Base-by-base conservation (phyloP, 2,329 filamentous ascomycete species). In the Penicillium thymicola region DNA sequence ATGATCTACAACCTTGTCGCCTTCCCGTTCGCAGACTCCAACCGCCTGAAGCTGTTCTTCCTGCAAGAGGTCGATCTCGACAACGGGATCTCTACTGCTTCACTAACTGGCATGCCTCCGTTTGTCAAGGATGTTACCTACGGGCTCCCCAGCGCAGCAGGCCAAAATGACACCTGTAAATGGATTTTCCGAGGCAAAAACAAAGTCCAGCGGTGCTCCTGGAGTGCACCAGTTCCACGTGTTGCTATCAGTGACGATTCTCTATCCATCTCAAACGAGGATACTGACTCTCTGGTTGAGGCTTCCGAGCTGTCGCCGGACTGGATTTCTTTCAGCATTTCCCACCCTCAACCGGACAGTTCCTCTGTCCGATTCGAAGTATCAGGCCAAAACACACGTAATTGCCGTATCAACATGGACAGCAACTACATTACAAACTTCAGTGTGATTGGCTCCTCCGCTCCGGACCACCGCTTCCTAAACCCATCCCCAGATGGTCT, bases 11-110 rank as follows among this genome's bases (percentile, higher is more conserved):
- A 95, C 69, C 82, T 97, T 5, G 76, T 84, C 2, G 90, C 89
- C 1, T 97, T 96, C 72, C 94, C 94, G 0, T 97, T 97, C 75
- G 94, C 90, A 0, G 77, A 83, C 23, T 82, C 85, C 57, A 89
- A 87, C 70, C 84, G 90, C 37, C 85, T 96, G 72, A 97, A 97
- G 74, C 81, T 93, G 46, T 95, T 87, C 73, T 97, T 97, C 72
- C 79, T 89, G 48, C 92, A 99, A 71, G 83, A 84, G 10, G 79
- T 97, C 46, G 84, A 96, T 63, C 82, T 96, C 10, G 89, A 90
- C 62, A 84, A 81, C 4, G 86, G 87, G n/a, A 76, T 81, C 14
- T 90, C 91, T 62, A 79, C 76, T 2, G 89, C 92, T 40, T 85
- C 84, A 34, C 77, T 96, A 9, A 82, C 80, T 0, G 92, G 91